Evolutionary conservation across 177 flowering plant genomes (phyloP).

Genomic region (Vitis hybrid): DNA sequence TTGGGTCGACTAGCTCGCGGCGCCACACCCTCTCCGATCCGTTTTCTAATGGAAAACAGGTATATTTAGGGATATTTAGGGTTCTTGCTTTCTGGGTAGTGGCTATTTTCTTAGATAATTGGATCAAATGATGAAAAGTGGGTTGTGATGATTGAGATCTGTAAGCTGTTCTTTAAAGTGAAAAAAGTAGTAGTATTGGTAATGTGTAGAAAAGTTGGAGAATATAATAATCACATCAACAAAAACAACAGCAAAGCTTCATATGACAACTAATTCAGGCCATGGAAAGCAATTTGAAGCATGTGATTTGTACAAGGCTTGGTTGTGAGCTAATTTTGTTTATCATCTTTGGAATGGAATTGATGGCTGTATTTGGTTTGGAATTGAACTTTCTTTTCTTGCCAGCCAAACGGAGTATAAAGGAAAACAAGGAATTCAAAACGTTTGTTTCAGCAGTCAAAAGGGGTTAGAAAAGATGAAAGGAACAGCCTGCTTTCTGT

Average conservation of each 20-base stretch:
- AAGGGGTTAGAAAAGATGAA: not conserved
- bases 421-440: not conserved
- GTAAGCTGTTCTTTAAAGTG: conserved; percentile 4
- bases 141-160: conserved; percentile 16
- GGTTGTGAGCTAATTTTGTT: too few relatives aligned
- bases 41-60: conserved; percentile 47
- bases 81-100: not conserved
- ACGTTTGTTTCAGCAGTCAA: not conserved
- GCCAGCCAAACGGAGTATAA: too few relatives aligned
- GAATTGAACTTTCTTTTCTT: too few relatives aligned
- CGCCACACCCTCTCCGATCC: conserved; percentile 53
- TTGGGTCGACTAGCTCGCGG: conserved; percentile 76
- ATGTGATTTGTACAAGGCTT: too few relatives aligned
- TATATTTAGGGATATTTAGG: not conserved
- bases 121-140: conserved; percentile 20
- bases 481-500: not conserved
- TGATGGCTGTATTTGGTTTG: too few relatives aligned
- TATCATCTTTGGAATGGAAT: too few relatives aligned
- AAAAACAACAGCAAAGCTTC: too few relatives aligned
- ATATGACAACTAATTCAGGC: too few relatives aligned
- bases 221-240: not conserved
- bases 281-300: too few relatives aligned
- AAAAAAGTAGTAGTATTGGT: not conserved
- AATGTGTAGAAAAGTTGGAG: not conserved
- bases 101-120: conserved; percentile 6